Evolutionary conservation across 352 stramenopile species (phyloP).

Genomic region (Phytophthora pluvialis): DNA sequence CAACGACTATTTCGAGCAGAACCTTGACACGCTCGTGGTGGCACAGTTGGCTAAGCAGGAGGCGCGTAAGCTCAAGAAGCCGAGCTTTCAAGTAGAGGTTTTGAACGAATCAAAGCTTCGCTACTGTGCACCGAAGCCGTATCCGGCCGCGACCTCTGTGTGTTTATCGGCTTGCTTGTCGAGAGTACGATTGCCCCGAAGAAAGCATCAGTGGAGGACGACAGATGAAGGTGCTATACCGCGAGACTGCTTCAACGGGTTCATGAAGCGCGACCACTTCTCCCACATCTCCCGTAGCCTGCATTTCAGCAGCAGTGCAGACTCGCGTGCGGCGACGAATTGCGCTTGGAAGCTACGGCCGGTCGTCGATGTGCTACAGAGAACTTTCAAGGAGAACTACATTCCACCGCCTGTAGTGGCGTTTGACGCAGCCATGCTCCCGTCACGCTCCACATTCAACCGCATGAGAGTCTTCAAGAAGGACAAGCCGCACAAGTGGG

Average conservation of each 20-base stretch:
- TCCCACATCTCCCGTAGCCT: not conserved
- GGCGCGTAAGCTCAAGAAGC: not conserved
- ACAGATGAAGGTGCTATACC: not conserved
- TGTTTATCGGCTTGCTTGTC: constrained; percentile 14
- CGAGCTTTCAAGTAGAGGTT: not conserved
- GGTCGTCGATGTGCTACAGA: not conserved
- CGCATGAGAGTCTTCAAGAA: not conserved
- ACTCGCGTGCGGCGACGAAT: not conserved
- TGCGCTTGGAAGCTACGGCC: not conserved
- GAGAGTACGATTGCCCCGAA: not conserved
- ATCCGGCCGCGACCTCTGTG: constrained; percentile 1
- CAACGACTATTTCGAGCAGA: not conserved
- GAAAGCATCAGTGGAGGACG: not conserved
- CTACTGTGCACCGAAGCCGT: not conserved
- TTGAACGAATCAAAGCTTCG: not conserved
- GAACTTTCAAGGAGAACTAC: not conserved
- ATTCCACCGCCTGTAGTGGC: not conserved
- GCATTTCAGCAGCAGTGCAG: not conserved
- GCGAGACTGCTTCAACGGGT: not conserved
- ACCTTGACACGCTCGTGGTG: not conserved
- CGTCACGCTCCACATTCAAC: not conserved
- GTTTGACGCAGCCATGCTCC: not conserved
- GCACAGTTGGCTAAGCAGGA: not conserved
- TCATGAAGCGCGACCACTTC: not conserved
- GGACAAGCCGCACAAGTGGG: not conserved